A percentile compares a stretch with the other conserved stretches of the same genome.
phyloP scores from a whole-genome alignment of 495 filamentous ascomycete species.

The Cercophora sp. region DNA sequence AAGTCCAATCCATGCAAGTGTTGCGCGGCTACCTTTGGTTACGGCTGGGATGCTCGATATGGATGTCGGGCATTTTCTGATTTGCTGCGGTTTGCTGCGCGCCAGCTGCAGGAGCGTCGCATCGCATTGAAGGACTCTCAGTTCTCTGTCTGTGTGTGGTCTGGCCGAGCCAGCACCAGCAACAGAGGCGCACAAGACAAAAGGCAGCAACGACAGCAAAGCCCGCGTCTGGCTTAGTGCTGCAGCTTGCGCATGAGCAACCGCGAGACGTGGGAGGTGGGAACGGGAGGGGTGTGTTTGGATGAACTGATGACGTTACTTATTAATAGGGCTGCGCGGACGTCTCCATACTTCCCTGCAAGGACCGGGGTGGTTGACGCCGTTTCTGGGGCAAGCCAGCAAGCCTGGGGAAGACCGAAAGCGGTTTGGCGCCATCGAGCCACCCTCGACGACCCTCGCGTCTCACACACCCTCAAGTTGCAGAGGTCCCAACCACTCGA shows the following conservation, averaged over 20 bases:
- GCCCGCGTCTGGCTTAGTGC: slow-evolving; percentile 3
- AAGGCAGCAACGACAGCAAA: neutral
- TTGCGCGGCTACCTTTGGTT: neutral
- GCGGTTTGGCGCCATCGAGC: slow-evolving; percentile 26
- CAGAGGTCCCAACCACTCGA: no score
- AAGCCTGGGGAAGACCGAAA: slow-evolving; percentile 25
- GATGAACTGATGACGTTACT: slow-evolving; percentile 28
- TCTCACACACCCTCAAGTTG: no score
- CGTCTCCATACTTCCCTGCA: slow-evolving; percentile 6
- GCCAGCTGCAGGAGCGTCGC: slow-evolving; percentile 18
- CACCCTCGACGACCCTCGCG: neutral
- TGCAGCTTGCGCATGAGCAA: slow-evolving; percentile 3
- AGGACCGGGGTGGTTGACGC: slow-evolving; percentile 10
- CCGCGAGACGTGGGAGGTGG: neutral
- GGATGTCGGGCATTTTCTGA: slow-evolving; percentile 36
- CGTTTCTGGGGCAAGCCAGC: slow-evolving; percentile 11
- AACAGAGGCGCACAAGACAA: neutral
- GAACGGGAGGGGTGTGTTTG: neutral
- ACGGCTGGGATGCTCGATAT: slow-evolving; percentile 24
- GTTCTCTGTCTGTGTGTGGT: neutral
- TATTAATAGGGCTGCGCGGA: slow-evolving; percentile 31
- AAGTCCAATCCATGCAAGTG: neutral
- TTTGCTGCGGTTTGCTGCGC: slow-evolving; percentile 23
- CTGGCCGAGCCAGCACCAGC: neutral
- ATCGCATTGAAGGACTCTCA: slow-evolving; percentile 14